Evolutionary conservation across 768 basidiomycete genomes (phyloP), one percentile per base, ranked within the genome.

Genomic region (Lactarius hatsudake): DNA sequence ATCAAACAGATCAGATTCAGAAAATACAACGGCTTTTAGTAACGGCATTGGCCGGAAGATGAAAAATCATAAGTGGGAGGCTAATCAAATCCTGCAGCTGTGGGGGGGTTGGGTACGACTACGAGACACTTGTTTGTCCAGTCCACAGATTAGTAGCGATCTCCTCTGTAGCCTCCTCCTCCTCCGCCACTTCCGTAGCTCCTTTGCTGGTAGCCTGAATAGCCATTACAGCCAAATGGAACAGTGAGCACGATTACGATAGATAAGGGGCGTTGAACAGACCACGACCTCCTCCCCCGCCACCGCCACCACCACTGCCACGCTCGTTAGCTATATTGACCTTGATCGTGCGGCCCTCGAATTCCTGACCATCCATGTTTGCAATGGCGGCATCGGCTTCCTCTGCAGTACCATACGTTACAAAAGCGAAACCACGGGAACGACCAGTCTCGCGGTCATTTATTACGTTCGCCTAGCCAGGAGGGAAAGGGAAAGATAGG

Each of bases 381-480:
- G 60, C 68, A 76, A 96, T 96, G 54, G 96, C 94, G 69, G 82
- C 81, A 26, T 90, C 81, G 54, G 96, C 96, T 78, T 96, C 93
- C 34, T 78, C 73, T 15, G 73, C 55, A 57, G 78, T 75, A 67
- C 80, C 77, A 76, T 81, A 94, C 59, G 91, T 94, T 67, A 97
- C 95, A 79, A 98, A 98, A 68, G 94, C 95, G 78, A 98, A 98
- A 75, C 95, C 95, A 76, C 95, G 90, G 69, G 93, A 96, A 74
- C 95, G 93, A 69, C 94, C 93, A 72, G 96, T 97, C 75, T 96
- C 96, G 76, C 94, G 93, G 81, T 98, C 96, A 81, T 92, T 90
- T 94, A 96, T 96, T 78, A 96, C 94, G 80, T 96, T 94, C 72
- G 90, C 90, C 94, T 96, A 79, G 15, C 38, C 38, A 40, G 15